A percentile compares a stretch with the other conserved stretches of the same genome.
phyloP scores from a whole-genome alignment of 2,329 filamentous ascomycete genomes.

The Emmonsiellopsis sp. region DNA sequence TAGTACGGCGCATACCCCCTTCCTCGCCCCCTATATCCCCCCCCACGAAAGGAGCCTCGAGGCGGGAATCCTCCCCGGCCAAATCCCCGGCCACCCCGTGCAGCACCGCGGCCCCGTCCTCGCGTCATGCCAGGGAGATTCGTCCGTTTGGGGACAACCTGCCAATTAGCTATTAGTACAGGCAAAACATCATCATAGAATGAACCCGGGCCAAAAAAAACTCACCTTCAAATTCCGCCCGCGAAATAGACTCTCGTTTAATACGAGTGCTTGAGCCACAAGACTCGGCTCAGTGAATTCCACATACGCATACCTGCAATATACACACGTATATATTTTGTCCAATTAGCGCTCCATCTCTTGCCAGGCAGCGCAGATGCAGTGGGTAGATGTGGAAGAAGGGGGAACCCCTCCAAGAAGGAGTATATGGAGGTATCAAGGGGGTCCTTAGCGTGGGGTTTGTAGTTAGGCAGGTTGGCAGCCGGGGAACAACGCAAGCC shows the following conservation, averaged over 20 bases:
- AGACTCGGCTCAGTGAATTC: constrained; percentile 93
- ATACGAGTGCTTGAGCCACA: constrained; percentile 83
- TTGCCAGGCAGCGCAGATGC: constrained; percentile 49
- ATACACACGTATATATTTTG: background rate
- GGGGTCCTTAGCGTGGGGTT: too few relatives aligned
- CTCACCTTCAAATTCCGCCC: constrained; percentile 88
- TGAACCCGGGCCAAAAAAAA: background rate
- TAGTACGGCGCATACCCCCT: constrained; percentile 40
- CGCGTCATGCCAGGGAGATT: constrained; percentile 92
- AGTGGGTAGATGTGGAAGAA: background rate
- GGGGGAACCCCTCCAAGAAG: too few relatives aligned
- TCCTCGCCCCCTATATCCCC: constrained; percentile 24
- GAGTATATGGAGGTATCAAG: too few relatives aligned
- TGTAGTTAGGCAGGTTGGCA: too few relatives aligned
- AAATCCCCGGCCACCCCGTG: constrained; percentile 44
- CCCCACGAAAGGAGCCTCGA: constrained; percentile 33
- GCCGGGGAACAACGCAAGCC: too few relatives aligned
- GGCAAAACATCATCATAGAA: too few relatives aligned
- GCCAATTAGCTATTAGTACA: background rate
- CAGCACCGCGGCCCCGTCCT: constrained; percentile 49
- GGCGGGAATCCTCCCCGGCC: constrained; percentile 37
- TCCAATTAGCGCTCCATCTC: constrained; percentile 36
- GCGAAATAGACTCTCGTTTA: constrained; percentile 95
- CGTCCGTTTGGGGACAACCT: constrained; percentile 82
- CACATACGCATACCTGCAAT: constrained; percentile 86